Percentiles rank a stretch among this genome's conserved stretches.
Evolutionary conservation across 495 filamentous ascomycete species (phyloP).

Genomic region (Schizothecium vesticola): DNA sequence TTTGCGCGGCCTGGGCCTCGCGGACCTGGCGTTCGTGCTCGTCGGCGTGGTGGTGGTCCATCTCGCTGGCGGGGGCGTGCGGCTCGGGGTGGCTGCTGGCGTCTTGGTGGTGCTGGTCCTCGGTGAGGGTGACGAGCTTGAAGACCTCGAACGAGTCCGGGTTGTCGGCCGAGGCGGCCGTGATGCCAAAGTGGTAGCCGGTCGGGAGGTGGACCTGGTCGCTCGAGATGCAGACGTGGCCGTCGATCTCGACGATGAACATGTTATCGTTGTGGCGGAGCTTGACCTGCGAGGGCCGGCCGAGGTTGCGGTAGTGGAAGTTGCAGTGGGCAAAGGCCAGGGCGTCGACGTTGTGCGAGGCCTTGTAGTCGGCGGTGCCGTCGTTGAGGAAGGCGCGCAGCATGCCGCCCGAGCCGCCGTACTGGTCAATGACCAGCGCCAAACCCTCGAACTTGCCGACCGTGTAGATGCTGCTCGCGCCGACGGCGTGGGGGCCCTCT

Average conservation of each 20-base stretch:
- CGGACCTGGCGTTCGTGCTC: background rate
- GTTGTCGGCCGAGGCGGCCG: slow-evolving; percentile 80
- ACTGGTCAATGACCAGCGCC: slow-evolving; percentile 78
- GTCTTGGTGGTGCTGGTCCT: slow-evolving; percentile 32
- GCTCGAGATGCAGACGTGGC: slow-evolving; percentile 76
- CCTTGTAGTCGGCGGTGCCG: slow-evolving; percentile 73
- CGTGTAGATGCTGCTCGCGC: slow-evolving; percentile 74
- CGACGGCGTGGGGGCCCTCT: slow-evolving; percentile 59
- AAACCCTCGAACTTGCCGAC: slow-evolving; percentile 79
- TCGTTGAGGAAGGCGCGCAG: slow-evolving; percentile 93
- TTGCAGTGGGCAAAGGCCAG: slow-evolving; percentile 92
- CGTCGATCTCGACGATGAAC: slow-evolving; percentile 78
- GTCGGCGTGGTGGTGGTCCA: slow-evolving; percentile 2
- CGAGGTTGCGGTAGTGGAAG: slow-evolving; percentile 86
- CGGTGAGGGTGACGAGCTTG: slow-evolving; percentile 68
- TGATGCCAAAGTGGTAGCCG: slow-evolving; percentile 82
- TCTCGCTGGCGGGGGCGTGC: background rate
- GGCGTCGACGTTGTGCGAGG: slow-evolving; percentile 70
- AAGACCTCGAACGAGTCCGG: slow-evolving; percentile 93
- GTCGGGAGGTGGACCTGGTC: slow-evolving; percentile 69
- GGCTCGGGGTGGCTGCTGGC: slow-evolving; percentile 26
- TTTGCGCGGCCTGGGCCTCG: background rate
- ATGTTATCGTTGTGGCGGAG: slow-evolving; percentile 58
- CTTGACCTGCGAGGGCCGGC: slow-evolving; percentile 70
- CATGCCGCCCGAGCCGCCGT: slow-evolving; percentile 74